Percentiles rank a stretch among this genome's conserved stretches.
Conservation (phyloP, 177 flowering plant genomes). For the Tripterygium wilfordii region DNA sequence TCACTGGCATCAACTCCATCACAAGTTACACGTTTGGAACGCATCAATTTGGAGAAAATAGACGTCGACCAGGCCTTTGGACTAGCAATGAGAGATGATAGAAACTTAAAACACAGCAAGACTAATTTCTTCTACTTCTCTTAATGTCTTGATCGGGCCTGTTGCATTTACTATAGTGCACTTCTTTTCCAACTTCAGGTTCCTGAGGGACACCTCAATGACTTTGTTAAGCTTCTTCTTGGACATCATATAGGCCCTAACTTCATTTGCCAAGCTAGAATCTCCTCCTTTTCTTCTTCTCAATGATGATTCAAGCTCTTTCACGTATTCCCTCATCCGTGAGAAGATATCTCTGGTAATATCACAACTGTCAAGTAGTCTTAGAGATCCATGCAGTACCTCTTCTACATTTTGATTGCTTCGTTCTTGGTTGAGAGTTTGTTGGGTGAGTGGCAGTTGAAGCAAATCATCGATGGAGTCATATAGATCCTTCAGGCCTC, state of each 20-base stretch:
- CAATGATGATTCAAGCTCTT: constrained; percentile 27
- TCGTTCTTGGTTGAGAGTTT: constrained; percentile 10
- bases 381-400: constrained; percentile 29
- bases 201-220: constrained; percentile 16
- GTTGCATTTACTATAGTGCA: not conserved
- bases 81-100: constrained; percentile 10
- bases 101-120: constrained; percentile 15
- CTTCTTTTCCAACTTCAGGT: constrained; percentile 16
- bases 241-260: constrained; percentile 14
- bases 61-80: constrained; percentile 20
- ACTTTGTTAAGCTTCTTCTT: constrained; percentile 17
- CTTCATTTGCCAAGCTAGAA: constrained; percentile 10
- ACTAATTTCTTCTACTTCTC: constrained; percentile 15
- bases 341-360: constrained; percentile 19
- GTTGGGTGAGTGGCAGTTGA: constrained; percentile 13
- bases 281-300: constrained; percentile 27
- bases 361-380: constrained; percentile 31
- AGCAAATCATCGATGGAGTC: constrained; percentile 21
- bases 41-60: constrained; percentile 21
- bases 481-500: constrained; percentile 23
- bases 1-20: constrained; percentile 7
- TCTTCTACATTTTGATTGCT: constrained; percentile 10
- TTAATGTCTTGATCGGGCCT: constrained; percentile 1
- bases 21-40: constrained; percentile 7
- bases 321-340: constrained; percentile 21